Conservation (phyloP, 2,329 filamentous ascomycete genomes). For the Raffaelea deltoideospora region DNA sequence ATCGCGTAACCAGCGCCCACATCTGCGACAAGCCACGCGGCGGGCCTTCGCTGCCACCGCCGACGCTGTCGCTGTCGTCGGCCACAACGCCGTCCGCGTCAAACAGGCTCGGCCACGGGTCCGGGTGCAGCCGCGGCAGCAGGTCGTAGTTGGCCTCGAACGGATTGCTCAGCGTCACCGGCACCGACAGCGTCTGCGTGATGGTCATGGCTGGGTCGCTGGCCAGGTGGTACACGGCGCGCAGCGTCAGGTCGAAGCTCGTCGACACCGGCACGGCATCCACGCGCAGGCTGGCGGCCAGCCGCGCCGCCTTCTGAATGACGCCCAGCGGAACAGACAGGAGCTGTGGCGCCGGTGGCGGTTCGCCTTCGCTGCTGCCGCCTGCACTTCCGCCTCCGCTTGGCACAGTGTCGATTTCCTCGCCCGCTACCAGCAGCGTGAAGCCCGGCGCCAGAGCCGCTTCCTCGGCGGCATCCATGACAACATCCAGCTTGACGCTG, state of each 20-base stretch:
- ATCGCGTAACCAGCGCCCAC: slow-evolving; percentile 63
- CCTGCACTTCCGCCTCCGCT: too few species aligned
- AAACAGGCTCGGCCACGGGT: slow-evolving; percentile 82
- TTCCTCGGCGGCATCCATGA: slow-evolving; percentile 46
- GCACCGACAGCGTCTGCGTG: slow-evolving; percentile 53
- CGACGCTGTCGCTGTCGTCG: slow-evolving; percentile 2
- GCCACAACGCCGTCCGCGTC: slow-evolving; percentile 34
- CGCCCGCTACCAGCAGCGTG: slow-evolving; percentile 16
- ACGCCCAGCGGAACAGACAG: slow-evolving; percentile 26
- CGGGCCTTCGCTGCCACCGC: slow-evolving; percentile 3
- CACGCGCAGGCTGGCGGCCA: slow-evolving; percentile 30
- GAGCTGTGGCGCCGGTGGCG: slow-evolving; percentile 14
- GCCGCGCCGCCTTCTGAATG: slow-evolving; percentile 29
- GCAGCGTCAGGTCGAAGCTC: slow-evolving; percentile 54
- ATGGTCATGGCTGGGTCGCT: slow-evolving; percentile 72
- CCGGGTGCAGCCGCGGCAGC: slow-evolving; percentile 58
- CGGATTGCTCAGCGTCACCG: slow-evolving; percentile 60
- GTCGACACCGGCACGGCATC: slow-evolving; percentile 33
- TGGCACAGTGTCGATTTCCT: slow-evolving; percentile 10
- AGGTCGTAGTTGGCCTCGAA: slow-evolving; percentile 91
- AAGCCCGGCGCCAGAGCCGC: slow-evolving; percentile 39
- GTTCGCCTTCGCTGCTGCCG: too few species aligned
- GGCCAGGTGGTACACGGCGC: slow-evolving; percentile 61
- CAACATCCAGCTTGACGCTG: slow-evolving; percentile 53
- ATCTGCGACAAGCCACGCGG: slow-evolving; percentile 56